A percentile compares a stretch with the other conserved stretches of the same genome.
phyloP scores from a whole-genome alignment of 257 asterid genomes.

The Penstemon newberryi region DNA sequence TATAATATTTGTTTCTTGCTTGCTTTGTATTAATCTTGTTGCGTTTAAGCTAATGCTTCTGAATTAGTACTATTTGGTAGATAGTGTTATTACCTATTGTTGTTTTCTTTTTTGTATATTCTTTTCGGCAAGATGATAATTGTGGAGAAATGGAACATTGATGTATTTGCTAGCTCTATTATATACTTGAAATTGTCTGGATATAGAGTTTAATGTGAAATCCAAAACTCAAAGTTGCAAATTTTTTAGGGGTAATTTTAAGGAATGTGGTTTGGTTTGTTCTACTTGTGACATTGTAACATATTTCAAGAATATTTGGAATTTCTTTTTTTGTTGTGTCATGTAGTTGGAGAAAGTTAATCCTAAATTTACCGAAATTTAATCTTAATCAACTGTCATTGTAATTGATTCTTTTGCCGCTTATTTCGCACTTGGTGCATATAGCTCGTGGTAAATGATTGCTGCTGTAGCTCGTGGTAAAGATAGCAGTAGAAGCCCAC shows the following conservation, averaged over 20 bases:
- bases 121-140: slow-evolving; percentile 2
- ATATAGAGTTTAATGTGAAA: too few relatives aligned
- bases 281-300: too few relatives aligned
- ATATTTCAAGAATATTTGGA: too few relatives aligned
- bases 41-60: not conserved
- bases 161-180: not conserved
- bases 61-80: not conserved
- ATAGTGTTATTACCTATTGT: not conserved
- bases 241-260: too few relatives aligned
- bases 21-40: not conserved
- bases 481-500: not conserved
- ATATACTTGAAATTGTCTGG: not conserved
- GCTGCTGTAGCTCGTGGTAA: not conserved
- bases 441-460: not conserved
- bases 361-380: too few relatives aligned
- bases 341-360: too few relatives aligned
- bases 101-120: not conserved
- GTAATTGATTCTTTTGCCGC: too few relatives aligned
- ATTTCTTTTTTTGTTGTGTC: too few relatives aligned
- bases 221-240: too few relatives aligned
- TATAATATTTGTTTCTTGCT: slow-evolving; percentile 13
- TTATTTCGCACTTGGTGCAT: not conserved
- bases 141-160: not conserved
- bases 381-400: too few relatives aligned
- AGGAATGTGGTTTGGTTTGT: too few relatives aligned